phyloP scores from a whole-genome alignment of 2,329 filamentous ascomycete genomes.

The Trichoderma sp. region DNA sequence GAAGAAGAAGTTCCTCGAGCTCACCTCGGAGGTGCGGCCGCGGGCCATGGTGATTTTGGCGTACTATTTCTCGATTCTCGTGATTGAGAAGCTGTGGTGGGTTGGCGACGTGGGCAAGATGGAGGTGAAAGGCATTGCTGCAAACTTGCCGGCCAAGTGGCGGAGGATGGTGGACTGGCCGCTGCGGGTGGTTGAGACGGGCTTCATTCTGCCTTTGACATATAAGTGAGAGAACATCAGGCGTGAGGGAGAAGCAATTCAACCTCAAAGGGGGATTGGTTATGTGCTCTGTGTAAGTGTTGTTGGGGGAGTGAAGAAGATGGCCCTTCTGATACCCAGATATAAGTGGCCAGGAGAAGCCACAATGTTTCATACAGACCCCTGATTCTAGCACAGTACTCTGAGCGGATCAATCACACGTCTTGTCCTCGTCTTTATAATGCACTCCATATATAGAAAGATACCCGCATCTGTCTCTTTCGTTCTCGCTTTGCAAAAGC shows the following conservation, averaged over 20 bases:
- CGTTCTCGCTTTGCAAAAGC: constrained; percentile 12
- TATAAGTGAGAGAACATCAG: background rate
- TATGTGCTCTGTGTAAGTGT: too few species aligned
- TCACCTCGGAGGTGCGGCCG: constrained; percentile 23
- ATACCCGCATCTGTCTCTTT: background rate
- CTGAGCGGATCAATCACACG: background rate
- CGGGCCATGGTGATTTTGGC: constrained; percentile 29
- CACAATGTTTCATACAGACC: background rate
- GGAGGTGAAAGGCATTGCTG: constrained; percentile 27
- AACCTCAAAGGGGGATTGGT: background rate
- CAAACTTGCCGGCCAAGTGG: constrained; percentile 21
- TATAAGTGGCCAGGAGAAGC: background rate
- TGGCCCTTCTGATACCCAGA: background rate
- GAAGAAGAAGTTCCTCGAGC: constrained; percentile 27
- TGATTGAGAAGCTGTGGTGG: constrained; percentile 27
- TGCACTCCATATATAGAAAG: background rate
- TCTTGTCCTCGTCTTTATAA: background rate
- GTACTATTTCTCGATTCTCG: constrained; percentile 30
- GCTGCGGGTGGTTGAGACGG: constrained; percentile 12
- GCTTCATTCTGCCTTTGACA: background rate
- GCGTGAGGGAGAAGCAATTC: background rate
- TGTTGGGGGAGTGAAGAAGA: background rate
- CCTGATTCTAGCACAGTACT: background rate
- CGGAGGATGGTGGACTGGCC: constrained; percentile 24
- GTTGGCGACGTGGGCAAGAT: constrained; percentile 23